Evolutionary conservation across 192 early-diverging fungal species (phyloP), one percentile per base, ranked within the genome.

Genomic region (Entomortierella chlamydospora): DNA sequence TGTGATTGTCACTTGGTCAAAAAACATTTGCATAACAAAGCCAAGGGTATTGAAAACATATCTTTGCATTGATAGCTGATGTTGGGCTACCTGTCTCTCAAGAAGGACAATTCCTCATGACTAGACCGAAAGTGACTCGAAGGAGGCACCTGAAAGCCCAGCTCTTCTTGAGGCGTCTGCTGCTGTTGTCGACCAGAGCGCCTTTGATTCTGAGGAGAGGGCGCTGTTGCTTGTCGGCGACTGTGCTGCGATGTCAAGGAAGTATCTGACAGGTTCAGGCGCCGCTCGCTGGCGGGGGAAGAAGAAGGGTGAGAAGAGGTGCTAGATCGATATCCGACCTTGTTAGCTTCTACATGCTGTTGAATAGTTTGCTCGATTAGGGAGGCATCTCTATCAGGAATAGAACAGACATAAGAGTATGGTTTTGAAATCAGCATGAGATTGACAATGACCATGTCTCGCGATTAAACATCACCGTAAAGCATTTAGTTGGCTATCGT

Each of bases 341-440:
- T 64, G 31, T 56, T 79, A 29, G 76, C 76, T 52, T 79, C 76
- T 79, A 79, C 76, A 70, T 79, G 76, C 26, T 70, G 68, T 30
- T 79, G 76, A 15, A 79, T 79, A 18, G 68, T 60, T 52, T 79
- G 76, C 37, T 79, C 76, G 26, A 79, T 69, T 29, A 70, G 39
- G 45, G 76, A 58, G 42, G 68, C 76, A 79, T 79, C 76, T 60
- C 76, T 79, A 55, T 37, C 11, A 2, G 42, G 26, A 6, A 28
- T 47, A 47, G 45, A 47, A 47, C 15, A 2, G n/a, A n/a, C n/a
- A n/a, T n/a, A n/a, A n/a, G n/a, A n/a, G 4, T 47, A 12, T 20
- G 12, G 15, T 20, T 20, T 47, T 17, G 45, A 20, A 47, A 17
- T 30, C 13, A 50, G 17, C 15, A 62, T 17, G 18, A 54, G 15